Conservation (phyloP, 495 filamentous ascomycete genomes). For the Lentithecium fluviatile region DNA sequence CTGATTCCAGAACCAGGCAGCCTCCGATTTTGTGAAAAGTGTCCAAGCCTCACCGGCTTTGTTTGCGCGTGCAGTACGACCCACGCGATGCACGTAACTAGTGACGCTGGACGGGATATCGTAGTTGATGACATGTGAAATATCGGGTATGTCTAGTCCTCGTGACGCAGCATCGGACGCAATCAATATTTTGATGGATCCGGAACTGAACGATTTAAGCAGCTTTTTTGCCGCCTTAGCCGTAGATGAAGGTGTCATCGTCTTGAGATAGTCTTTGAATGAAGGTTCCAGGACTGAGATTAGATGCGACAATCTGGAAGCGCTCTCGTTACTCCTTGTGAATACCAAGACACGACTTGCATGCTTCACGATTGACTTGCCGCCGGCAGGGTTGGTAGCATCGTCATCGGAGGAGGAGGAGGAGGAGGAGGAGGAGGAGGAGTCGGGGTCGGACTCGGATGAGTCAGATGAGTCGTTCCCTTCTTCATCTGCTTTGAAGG, state of each 20-base stretch:
- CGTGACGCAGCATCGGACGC: constrained; percentile 90
- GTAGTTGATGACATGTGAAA: constrained; percentile 90
- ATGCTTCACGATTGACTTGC: neutral
- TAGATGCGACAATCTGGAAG: constrained; percentile 74
- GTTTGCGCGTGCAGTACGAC: constrained; percentile 84
- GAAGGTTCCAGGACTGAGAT: constrained; percentile 65
- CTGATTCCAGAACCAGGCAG: constrained; percentile 80
- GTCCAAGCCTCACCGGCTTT: constrained; percentile 78
- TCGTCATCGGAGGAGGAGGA: too few relatives aligned
- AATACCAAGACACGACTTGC: constrained; percentile 67
- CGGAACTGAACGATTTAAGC: constrained; percentile 60
- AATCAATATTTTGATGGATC: constrained; percentile 70
- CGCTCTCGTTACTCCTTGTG: constrained; percentile 81
- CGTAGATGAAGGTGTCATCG: constrained; percentile 71
- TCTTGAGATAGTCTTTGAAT: constrained; percentile 57
- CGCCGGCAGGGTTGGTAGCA: constrained; percentile 30
- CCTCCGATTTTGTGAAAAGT: constrained; percentile 73
- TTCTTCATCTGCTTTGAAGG: constrained; percentile 30
- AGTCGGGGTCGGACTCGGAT: too few relatives aligned
- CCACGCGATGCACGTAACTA: constrained; percentile 89
- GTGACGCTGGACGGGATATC: constrained; percentile 78
- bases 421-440: too few relatives aligned
- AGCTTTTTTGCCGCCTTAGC: constrained; percentile 63
- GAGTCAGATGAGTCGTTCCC: constrained; percentile 26
- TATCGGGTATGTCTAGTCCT: constrained; percentile 78